Evolutionary conservation across 371 early-diverging fungal species (phyloP), one percentile per base, ranked within the genome.

Genomic region (Syncephalis fuscata): DNA sequence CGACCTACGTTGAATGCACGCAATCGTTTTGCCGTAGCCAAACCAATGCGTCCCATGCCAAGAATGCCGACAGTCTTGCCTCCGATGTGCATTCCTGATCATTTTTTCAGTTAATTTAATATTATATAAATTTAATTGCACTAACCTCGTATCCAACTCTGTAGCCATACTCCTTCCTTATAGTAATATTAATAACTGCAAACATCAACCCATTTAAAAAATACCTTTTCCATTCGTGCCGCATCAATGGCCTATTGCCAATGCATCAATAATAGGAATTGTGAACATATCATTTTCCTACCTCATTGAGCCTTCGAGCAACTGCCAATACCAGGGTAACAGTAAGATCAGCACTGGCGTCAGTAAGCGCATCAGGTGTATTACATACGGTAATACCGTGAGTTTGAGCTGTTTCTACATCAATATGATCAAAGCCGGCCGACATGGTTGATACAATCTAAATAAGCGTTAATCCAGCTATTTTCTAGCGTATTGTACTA

Each of bases 361-460:
- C 89, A 0, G 89, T 91, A 41, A 89, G 65, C 1, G 88, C 88
- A 47, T 80, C 85, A 1, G 92, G 88, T 0, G 92, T 89, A 55
- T 81, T 69, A 3, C 90, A 88, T 14, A 91, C 55, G 15, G 54
- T 48, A 27, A 85, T 59, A 4, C 66, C 67, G 25, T 67, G 68
- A 7, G 56, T 45, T 17, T 68, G 59, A 15, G 73, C 53, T 3
- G 67, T 71, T 2, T 53, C 47, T 0, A 76, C 52, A 57, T 80
- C 76, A 40, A 89, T 72, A 58, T 89, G 92, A 50, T 89, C 88
- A 58, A 76, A 84, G 11, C 92, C 92, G 15, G 85, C 88, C 46
- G 71, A 78, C 64, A 80, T 69, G 0, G 84, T 82, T 8, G 83
- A 74, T 0, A 84, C 60, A 3, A 78, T 69, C 45, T 73, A 16